Percentiles rank a stretch among this genome's conserved stretches.
Conservation (phyloP, 83 land plant genomes). For the Larix sibirica region DNA sequence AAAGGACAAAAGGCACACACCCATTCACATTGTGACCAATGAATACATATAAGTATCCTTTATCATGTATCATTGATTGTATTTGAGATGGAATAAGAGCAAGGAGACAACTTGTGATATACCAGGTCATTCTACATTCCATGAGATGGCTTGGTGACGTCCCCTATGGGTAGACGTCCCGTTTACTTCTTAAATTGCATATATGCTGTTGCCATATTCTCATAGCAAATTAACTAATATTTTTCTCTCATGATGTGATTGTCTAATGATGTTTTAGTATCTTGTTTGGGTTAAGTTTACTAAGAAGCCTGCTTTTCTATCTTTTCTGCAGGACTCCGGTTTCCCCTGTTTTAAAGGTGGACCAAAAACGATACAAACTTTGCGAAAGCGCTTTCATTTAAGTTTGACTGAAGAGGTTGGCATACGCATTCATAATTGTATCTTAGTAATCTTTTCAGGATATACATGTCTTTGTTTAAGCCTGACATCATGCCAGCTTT, state of each 20-base stretch:
- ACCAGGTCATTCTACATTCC: no score
- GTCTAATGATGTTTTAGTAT: not conserved
- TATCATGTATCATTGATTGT: no score
- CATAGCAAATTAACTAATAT: no score
- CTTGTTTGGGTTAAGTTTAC: slow-evolving; percentile 6
- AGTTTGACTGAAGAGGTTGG: slow-evolving; percentile 96
- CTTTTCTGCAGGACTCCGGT: slow-evolving; percentile 87
- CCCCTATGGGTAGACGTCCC: no score
- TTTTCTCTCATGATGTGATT: not conserved
- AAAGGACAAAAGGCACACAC: no score
- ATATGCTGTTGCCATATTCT: no score
- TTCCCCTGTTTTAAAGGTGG: slow-evolving; percentile 99
- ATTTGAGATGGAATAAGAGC: no score
- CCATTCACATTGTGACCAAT: no score
- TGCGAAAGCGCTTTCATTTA: slow-evolving; percentile 94
- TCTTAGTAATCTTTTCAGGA: not conserved
- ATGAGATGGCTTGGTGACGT: no score
- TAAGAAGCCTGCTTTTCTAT: not conserved
- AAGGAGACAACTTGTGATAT: no score
- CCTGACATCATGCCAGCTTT: not conserved
- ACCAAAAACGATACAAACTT: slow-evolving; percentile 86
- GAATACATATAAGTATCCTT: no score
- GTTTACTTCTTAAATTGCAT: no score
- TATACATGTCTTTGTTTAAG: not conserved
- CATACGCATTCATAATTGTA: not conserved